Conservation (phyloP, 768 basidiomycete species). For the Mycena galopus region DNA sequence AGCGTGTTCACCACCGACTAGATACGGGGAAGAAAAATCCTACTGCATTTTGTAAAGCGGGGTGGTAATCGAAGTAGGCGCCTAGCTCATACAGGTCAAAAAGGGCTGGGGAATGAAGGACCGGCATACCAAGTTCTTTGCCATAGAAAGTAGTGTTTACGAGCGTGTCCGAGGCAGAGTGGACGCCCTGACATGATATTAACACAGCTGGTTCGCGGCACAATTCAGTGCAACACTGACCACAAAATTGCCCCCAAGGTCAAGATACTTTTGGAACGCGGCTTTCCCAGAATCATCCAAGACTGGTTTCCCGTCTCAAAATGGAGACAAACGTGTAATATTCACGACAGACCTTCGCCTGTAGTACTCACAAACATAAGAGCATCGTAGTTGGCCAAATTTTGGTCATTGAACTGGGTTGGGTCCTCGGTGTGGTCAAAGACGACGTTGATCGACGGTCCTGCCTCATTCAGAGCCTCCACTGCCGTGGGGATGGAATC, state of each 20-base stretch:
- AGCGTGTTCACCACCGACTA: conserved; percentile 26
- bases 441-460: conserved; percentile 59
- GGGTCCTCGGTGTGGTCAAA: conserved; percentile 79
- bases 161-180: conserved; percentile 74
- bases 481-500: conserved; percentile 84
- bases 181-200: conserved; percentile 57
- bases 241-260: conserved; percentile 78
- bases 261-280: conserved; percentile 74
- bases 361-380: conserved; percentile 79
- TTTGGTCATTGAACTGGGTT: conserved; percentile 65
- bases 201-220: neutral
- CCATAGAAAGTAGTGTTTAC: conserved; percentile 69
- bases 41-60: conserved; percentile 74
- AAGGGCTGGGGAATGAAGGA: neutral
- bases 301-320: conserved; percentile 53
- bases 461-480: conserved; percentile 61
- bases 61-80: conserved; percentile 81
- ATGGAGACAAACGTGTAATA: neutral
- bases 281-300: conserved; percentile 69
- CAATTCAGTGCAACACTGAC: conserved; percentile 5
- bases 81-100: conserved; percentile 43
- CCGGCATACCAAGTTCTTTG: conserved; percentile 64
- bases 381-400: conserved; percentile 70
- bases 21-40: conserved; percentile 37
- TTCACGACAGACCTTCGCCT: conserved; percentile 66